Base-by-base conservation (phyloP, 257 asterid species). In the Anisodus acutangulus region DNA sequence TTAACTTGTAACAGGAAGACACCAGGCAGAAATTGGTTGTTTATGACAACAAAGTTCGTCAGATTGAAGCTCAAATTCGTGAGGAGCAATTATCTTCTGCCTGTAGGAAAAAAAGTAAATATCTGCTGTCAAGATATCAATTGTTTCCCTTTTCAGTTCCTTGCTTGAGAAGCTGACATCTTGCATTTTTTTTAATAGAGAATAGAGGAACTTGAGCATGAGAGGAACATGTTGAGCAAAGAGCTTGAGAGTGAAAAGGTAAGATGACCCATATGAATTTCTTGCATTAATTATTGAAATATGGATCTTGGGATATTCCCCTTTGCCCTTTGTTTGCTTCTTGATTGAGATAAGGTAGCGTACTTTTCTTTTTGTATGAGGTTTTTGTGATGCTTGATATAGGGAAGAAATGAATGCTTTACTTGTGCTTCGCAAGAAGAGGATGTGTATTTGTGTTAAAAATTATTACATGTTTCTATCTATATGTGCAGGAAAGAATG, bases 241-340 rank as follows among this genome's bases (percentile, higher is more conserved):
- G 98, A 97, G 92, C 96, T 97, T 31, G 98, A 97, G 88, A 88
- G 86, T 78, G 98, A 97, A 86, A 97, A 97, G 99, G 99, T 96
- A 95, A 90, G 93, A 85, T 83, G 82, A 1, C 49, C 79, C 64
- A 53, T 17, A 53, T 31, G 49, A 53, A 13, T 78, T 53, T 53
- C 64, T 53, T 26, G 47, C 64, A 78, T 15, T 78, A 53, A 7
- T 55, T 53, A 53, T 9, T 53, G 63, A 31, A 31, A 76, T 76
- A 12, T 76, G 47, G 47, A 76, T 76, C 81, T 13, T 76, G 15
- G 6, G 81, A 51, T 76, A 51, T 51, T 51, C 63, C 63, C 59
- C 47, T 51, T 31, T 31, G 35, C 35, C 35, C 35, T 31, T 31
- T 31, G 35, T 31, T 31, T 31, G 35, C 35, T 31, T 31, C 35